phyloP scores from a whole-genome alignment of 2,329 filamentous ascomycete genomes.

The Penicillium olsonii region DNA sequence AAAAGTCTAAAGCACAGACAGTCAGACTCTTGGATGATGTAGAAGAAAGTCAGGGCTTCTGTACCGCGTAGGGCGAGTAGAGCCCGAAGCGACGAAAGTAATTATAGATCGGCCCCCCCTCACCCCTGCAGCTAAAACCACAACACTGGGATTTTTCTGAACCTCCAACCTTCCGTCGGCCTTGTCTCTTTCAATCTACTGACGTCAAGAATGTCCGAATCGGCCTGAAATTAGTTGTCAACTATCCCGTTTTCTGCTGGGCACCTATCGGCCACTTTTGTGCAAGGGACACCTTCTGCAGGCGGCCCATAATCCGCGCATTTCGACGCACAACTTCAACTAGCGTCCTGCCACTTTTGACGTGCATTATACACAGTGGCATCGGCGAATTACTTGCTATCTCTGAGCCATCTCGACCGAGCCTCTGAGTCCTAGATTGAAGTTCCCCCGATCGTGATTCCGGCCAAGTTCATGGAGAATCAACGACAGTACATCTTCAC shows the following conservation, averaged over 20 bases:
- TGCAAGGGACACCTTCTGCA: background rate
- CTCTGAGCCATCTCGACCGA: background rate
- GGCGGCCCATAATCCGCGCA: background rate
- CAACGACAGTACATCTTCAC: conserved; percentile 7
- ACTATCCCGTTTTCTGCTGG: background rate
- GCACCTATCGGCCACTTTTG: background rate
- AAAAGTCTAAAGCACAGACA: conserved; percentile 5
- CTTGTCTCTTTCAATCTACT: conserved; percentile 9
- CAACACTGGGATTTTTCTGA: conserved; percentile 28
- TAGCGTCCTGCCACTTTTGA: background rate
- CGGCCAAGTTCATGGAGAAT: conserved; percentile 22
- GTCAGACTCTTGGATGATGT: conserved; percentile 2
- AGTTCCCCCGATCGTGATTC: background rate
- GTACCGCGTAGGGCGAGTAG: background rate
- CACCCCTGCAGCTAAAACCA: conserved; percentile 37
- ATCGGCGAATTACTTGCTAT: background rate
- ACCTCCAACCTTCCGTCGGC: conserved; percentile 14
- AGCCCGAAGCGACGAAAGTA: conserved; percentile 20
- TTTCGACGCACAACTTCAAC: background rate
- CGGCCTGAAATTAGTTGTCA: background rate
- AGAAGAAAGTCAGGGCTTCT: conserved; percentile 9
- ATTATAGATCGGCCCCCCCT: conserved; percentile 31
- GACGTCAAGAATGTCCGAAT: conserved; percentile 6
- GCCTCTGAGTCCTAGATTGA: background rate
- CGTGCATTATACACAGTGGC: background rate